phyloP scores from a whole-genome alignment of 768 basidiomycete genomes.

The Lanmaoa pseudosensibilis region DNA sequence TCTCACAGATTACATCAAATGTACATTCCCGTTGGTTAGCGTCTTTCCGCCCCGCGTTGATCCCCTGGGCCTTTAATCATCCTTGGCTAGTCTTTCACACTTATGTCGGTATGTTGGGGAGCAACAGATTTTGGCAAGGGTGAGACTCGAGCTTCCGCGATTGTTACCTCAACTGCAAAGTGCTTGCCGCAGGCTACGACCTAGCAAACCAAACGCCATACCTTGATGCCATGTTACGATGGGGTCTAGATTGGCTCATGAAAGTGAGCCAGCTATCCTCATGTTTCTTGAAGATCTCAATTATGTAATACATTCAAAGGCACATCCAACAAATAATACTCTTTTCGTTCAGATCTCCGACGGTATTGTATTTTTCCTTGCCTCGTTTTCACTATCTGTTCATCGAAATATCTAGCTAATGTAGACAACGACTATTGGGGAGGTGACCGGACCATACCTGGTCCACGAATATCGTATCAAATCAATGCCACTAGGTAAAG shows the following conservation, averaged over 20 bases:
- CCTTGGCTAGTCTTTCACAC: slow-evolving; percentile 60
- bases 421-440: slow-evolving; percentile 87
- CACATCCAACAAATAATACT: slow-evolving; percentile 70
- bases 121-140: slow-evolving; percentile 82
- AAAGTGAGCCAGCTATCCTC: slow-evolving; percentile 50
- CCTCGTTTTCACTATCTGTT: neutral
- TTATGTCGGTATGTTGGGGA: slow-evolving; percentile 91
- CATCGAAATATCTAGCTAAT: slow-evolving; percentile 40
- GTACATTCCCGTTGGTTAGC: slow-evolving; percentile 77
- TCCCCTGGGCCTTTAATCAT: neutral
- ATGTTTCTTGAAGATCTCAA: neutral
- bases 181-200: slow-evolving; percentile 62
- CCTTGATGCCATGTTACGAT: slow-evolving; percentile 87
- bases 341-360: slow-evolving; percentile 78
- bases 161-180: neutral
- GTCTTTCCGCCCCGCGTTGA: neutral
- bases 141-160: slow-evolving; percentile 23
- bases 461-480: slow-evolving; percentile 70
- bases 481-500: slow-evolving; percentile 64
- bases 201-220: slow-evolving; percentile 84
- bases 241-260: slow-evolving; percentile 91
- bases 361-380: slow-evolving; percentile 35
- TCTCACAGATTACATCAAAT: slow-evolving; percentile 78
- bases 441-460: slow-evolving; percentile 76
- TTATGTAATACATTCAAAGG: slow-evolving; percentile 44